Evolutionary conservation across 257 asterid species (phyloP), one percentile per base, ranked within the genome.

Genomic region (Scutellaria minor): DNA sequence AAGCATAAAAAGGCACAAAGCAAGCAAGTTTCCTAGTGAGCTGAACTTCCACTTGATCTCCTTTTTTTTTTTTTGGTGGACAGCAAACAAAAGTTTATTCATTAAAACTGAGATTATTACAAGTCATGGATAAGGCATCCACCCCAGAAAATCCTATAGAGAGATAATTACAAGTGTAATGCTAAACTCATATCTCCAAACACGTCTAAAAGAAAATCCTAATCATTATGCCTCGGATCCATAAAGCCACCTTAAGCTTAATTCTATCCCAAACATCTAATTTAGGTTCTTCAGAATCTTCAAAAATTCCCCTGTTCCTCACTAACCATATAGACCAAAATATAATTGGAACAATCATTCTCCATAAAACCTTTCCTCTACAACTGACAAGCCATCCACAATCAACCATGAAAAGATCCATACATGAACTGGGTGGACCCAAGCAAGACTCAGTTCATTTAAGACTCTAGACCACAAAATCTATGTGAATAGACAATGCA

Each of bases 1-100:
- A 47, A 60, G 69, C 40, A 46, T 58, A 42, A 47, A 18, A 53
- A 48, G 48, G 50, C 57, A 60, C 15, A 22, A 18, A 35, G 69
- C 52, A 24, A 13, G 47, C 66, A 56, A 6, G 54, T 15, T 13
- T 13, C 31, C 57, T 44, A 27, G 37, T 45, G 46, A 22, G 58
- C 7, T 24, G 46, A 41, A 70, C 47, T 62, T 31, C 45, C 37
- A 40, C 20, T 58, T 46, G 68, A 20, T 40, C 22, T 39, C 5
- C 5, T 31, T 31, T 31, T 31, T 31, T 31, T 31, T 31, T 31
- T 31, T 3, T 3, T 0, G 2, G 37, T 31, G 37, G 37, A 31
- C 3, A 31, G 2, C 37, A 31, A 31, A 31, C 37, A 31, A 31
- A 31, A 3, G 37, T 15, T 52, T 52, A 52, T 52, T 52, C 27